phyloP scores from a whole-genome alignment of 2,329 filamentous ascomycete species.

The Hyphodiscus sp. region DNA sequence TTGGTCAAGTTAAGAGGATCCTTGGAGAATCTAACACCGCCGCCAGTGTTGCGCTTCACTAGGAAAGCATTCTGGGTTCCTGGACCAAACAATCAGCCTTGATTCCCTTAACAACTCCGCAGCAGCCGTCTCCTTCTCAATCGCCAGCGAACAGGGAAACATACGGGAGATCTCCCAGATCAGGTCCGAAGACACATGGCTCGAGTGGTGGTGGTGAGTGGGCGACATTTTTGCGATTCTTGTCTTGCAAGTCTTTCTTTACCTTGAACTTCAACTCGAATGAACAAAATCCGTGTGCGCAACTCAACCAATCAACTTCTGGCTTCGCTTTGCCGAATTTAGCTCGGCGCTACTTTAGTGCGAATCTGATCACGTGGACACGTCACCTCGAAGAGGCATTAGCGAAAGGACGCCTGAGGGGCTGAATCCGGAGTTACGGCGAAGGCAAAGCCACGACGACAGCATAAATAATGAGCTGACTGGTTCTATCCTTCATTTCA shows the following conservation, averaged over 20 bases:
- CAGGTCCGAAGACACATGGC: constrained; percentile 82
- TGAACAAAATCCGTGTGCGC: constrained; percentile 7
- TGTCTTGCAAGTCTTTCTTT: constrained; percentile 9
- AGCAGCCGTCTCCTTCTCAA: neutral
- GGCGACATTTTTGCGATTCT: constrained; percentile 25
- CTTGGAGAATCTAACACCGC: constrained; percentile 83
- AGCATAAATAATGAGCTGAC: constrained; percentile 5
- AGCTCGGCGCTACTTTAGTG: neutral
- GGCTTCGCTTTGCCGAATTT: neutral
- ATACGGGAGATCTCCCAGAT: constrained; percentile 93
- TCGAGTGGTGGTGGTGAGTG: constrained; percentile 43
- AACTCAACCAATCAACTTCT: constrained; percentile 1
- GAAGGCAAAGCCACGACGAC: neutral
- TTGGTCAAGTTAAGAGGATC: constrained; percentile 93
- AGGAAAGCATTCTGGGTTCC: constrained; percentile 86
- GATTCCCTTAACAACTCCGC: neutral
- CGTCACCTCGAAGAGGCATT: neutral
- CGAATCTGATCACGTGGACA: neutral
- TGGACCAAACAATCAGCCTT: constrained; percentile 34
- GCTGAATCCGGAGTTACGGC: neutral
- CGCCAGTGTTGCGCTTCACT: constrained; percentile 77
- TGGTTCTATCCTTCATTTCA: constrained; percentile 4
- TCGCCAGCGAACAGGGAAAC: constrained; percentile 36
- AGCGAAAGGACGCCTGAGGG: no score
- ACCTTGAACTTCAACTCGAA: neutral